These are phyloP conservation scores for Boletus rubescentipes DNA, from an alignment of 768 basidiomycete species.

Conservation along the genomic window DNA sequence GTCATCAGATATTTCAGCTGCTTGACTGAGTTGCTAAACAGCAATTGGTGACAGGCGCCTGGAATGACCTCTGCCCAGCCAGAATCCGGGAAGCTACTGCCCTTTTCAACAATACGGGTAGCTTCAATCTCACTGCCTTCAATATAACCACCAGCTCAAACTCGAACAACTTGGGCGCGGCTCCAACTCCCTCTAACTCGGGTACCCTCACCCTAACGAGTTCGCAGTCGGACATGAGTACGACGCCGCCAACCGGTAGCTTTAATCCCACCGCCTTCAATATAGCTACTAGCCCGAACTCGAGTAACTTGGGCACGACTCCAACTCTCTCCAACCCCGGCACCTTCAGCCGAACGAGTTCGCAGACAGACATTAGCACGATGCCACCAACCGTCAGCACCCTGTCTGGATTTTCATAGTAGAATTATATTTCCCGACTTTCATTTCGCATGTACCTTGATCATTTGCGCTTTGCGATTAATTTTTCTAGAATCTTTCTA, in stretches of 20 bases:
- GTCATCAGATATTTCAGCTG: not conserved
- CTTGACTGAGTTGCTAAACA: not conserved
- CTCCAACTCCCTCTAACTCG: not conserved
- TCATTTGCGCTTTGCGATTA: not conserved
- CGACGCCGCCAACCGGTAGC: no score
- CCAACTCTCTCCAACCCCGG: not conserved
- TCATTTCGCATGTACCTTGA: not conserved
- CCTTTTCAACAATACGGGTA: conserved; percentile 16
- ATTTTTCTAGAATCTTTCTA: not conserved
- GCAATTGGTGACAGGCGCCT: conserved; percentile 9
- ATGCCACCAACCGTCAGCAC: conserved; percentile 15
- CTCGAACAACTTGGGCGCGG: not conserved
- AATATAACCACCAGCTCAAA: conserved; percentile 4
- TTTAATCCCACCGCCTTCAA: conserved; percentile 20
- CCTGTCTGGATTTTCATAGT: conserved; percentile 2
- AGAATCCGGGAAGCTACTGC: conserved; percentile 16
- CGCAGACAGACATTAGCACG: conserved; percentile 15
- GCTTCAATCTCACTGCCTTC: conserved; percentile 17
- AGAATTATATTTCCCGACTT: not conserved
- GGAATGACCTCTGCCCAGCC: conserved; percentile 22
- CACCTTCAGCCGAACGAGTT: conserved; percentile 4
- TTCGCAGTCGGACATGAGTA: conserved; percentile 15
- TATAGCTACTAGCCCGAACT: not conserved
- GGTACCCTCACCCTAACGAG: conserved; percentile 3
- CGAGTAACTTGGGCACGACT: not conserved